These are phyloP conservation scores for Pyrenophora graminea DNA, from an alignment of 2,329 filamentous ascomycete genomes.

Conservation along the genomic window DNA sequence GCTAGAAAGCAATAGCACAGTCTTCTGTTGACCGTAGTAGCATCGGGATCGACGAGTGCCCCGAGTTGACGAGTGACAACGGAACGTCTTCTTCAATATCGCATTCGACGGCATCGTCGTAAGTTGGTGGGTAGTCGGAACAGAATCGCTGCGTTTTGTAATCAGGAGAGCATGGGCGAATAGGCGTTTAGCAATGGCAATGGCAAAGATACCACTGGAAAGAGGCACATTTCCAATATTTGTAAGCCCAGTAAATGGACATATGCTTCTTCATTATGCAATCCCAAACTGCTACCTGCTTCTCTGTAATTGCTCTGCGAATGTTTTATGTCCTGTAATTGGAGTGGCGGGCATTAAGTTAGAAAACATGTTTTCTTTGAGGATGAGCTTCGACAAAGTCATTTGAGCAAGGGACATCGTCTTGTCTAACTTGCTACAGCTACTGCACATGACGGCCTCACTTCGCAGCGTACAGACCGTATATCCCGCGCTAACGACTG, in stretches of 20 bases:
- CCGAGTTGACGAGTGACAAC: background rate
- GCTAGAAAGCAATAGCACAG: constrained; percentile 30
- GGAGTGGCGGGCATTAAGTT: too few species aligned
- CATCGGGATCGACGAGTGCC: background rate
- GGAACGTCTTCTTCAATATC: background rate
- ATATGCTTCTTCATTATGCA: background rate
- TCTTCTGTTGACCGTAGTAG: too few species aligned
- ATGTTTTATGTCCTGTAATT: background rate
- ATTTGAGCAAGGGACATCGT: too few species aligned
- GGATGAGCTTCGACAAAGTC: too few species aligned
- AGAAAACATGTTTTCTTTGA: too few species aligned
- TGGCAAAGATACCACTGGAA: constrained; percentile 11
- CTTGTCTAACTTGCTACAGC: background rate
- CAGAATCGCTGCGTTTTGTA: background rate
- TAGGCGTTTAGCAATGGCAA: constrained; percentile 7
- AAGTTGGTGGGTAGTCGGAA: background rate
- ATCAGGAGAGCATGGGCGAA: background rate
- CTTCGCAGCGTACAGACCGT: constrained; percentile 7
- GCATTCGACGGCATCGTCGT: background rate
- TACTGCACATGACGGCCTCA: background rate
- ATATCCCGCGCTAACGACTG: constrained; percentile 4
- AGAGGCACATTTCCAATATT: constrained; percentile 1
- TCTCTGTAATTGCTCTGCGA: background rate
- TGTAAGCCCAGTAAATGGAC: constrained; percentile 1
- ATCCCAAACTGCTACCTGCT: background rate